A percentile compares a stretch with the other conserved stretches of the same genome.
Evolutionary conservation across 2,329 filamentous ascomycete species (phyloP).

Genomic region (Waltergamsia citrina): DNA sequence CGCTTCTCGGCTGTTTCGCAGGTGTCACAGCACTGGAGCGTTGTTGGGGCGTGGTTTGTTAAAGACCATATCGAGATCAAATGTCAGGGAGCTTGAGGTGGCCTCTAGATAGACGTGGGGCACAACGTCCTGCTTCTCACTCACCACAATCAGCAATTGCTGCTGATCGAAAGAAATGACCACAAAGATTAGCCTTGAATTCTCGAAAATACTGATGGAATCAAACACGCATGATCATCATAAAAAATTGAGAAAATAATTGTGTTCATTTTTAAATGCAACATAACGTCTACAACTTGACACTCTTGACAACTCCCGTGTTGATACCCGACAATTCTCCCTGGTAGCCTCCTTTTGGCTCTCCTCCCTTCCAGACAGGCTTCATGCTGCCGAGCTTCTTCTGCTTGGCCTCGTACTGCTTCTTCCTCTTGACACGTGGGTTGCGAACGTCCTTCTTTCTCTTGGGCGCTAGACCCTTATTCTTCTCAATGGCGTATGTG

Average conservation of each 20-base stretch:
- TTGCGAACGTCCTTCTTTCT: conserved; percentile 93
- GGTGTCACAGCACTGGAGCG: background rate
- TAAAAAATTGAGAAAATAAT: background rate
- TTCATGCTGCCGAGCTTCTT: conserved; percentile 91
- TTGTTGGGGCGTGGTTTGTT: background rate
- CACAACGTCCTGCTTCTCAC: background rate
- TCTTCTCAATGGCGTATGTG: conserved; percentile 91
- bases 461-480: conserved; percentile 85
- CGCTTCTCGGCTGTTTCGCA: too few species aligned
- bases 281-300: conserved; percentile 57
- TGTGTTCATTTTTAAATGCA: background rate
- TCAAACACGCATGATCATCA: too few species aligned
- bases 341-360: conserved; percentile 76
- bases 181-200: too few species aligned
- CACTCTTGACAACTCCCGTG: conserved; percentile 83
- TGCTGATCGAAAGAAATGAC: too few species aligned
- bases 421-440: conserved; percentile 94
- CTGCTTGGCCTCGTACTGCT: conserved; percentile 92
- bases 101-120: conserved; percentile 1
- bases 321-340: conserved; percentile 96
- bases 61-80: background rate
- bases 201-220: too few species aligned
- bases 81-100: background rate
- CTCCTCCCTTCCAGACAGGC: conserved; percentile 75
- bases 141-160: too few species aligned